A percentile compares a stretch with the other conserved stretches of the same genome.
Conservation (phyloP, 2,329 filamentous ascomycete genomes). For the Nothomitra cinnamomea region DNA sequence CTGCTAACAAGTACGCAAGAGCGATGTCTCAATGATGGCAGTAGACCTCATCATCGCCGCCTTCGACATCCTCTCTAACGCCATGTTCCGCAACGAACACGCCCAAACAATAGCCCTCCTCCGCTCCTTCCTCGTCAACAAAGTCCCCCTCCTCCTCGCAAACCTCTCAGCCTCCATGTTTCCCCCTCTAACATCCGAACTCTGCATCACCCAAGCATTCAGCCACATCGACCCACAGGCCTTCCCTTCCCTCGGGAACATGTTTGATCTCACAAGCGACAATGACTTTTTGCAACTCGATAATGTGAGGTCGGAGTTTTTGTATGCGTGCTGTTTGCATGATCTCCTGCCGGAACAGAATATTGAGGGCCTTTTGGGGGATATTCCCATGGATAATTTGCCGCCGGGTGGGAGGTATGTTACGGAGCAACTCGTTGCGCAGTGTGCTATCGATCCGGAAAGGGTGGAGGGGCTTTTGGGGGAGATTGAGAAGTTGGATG, state of each 20-base stretch:
- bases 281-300: constrained; percentile 39
- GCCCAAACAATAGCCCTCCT: constrained; percentile 49
- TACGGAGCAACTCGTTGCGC: constrained; percentile 61
- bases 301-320: constrained; percentile 62
- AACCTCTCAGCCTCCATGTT: constrained; percentile 40
- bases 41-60: constrained; percentile 74
- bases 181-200: constrained; percentile 40
- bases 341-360: constrained; percentile 62
- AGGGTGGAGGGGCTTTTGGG: constrained; percentile 59
- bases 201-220: constrained; percentile 50
- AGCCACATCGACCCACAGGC: constrained; percentile 42
- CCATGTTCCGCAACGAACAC: constrained; percentile 53
- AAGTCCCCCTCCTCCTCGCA: constrained; percentile 43
- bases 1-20: constrained; percentile 28
- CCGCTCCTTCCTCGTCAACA: constrained; percentile 72
- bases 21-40: constrained; percentile 58
- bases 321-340: constrained; percentile 81
- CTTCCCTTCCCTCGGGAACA: constrained; percentile 47
- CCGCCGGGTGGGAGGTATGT: constrained; percentile 57
- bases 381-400: constrained; percentile 65
- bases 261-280: constrained; percentile 39
- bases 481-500: constrained; percentile 78
- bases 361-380: constrained; percentile 65
- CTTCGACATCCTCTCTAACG: constrained; percentile 80
- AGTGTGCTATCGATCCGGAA: constrained; percentile 62